phyloP scores from a whole-genome alignment of 2,329 filamentous ascomycete species.

The Ploettnerulaceae sp. region DNA sequence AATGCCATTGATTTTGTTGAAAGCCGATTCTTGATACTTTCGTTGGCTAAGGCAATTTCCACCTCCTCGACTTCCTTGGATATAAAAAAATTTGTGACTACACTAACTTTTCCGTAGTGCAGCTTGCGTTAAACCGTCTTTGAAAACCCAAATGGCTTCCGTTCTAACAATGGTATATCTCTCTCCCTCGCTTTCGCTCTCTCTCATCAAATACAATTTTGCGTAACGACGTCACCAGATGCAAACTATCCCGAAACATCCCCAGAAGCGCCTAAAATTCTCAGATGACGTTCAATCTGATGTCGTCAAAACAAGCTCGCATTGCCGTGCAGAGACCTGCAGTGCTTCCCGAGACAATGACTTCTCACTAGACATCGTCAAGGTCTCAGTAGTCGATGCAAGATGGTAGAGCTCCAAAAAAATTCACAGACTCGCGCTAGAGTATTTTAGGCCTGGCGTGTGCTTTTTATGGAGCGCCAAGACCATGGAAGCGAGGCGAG shows the following conservation, averaged over 20 bases:
- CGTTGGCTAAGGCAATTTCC: too few relatives aligned
- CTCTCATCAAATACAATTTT: neutral
- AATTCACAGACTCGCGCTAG: neutral
- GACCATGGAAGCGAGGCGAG: neutral
- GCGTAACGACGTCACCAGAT: neutral
- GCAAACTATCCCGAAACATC: too few relatives aligned
- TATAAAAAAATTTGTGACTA: too few relatives aligned
- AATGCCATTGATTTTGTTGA: too few relatives aligned
- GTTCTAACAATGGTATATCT: too few relatives aligned
- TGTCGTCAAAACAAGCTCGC: conserved; percentile 24
- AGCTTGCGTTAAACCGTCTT: too few relatives aligned
- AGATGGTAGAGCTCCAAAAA: neutral
- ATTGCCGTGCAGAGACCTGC: conserved; percentile 11
- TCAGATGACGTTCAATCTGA: neutral
- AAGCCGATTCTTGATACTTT: too few relatives aligned
- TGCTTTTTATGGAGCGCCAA: conserved; percentile 1
- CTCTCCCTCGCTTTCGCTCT: neutral
- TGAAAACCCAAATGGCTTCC: too few relatives aligned
- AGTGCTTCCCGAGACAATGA: conserved; percentile 23
- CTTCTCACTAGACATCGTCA: conserved; percentile 2
- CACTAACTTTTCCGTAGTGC: too few relatives aligned
- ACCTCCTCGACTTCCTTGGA: too few relatives aligned
- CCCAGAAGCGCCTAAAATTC: too few relatives aligned
- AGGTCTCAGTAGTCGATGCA: too few relatives aligned
- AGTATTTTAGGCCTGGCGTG: neutral